Evolutionary conservation across 2,329 filamentous ascomycete species (phyloP).

Genomic region (Cadophora sp.): DNA sequence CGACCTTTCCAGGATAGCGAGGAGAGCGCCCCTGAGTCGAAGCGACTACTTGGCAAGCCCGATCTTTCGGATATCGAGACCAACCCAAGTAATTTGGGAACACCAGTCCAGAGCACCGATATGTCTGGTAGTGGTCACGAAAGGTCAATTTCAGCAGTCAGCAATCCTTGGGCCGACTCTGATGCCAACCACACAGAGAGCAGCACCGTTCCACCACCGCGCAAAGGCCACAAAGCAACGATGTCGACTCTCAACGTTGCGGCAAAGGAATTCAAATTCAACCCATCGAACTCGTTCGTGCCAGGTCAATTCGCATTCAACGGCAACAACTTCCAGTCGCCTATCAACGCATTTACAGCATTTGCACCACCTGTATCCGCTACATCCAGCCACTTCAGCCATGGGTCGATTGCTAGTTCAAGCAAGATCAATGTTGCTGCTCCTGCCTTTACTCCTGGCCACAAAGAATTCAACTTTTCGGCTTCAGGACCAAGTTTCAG

Average conservation of each 20-base stretch:
- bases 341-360: conserved; percentile 31
- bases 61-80: conserved; percentile 73
- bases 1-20: conserved; percentile 67
- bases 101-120: conserved; percentile 61
- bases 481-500: conserved; percentile 72
- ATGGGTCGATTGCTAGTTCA: conserved; percentile 38
- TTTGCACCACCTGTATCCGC: conserved; percentile 49
- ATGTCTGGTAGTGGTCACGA: conserved; percentile 58
- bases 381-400: conserved; percentile 39
- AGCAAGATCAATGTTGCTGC: conserved; percentile 72
- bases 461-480: conserved; percentile 72
- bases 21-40: conserved; percentile 46
- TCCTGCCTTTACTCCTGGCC: conserved; percentile 73
- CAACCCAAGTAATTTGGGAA: conserved; percentile 75
- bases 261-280: conserved; percentile 88
- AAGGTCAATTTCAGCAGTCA: conserved; percentile 60
- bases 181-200: conserved; percentile 50
- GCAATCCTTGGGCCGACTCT: conserved; percentile 69
- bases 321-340: conserved; percentile 55
- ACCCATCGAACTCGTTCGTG: conserved; percentile 55
- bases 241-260: conserved; percentile 85
- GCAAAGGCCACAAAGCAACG: conserved; percentile 69
- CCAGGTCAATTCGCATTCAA: conserved; percentile 59
- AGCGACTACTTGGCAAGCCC: conserved; percentile 40
- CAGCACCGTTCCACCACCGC: conserved; percentile 48